Base-by-base conservation (phyloP, 352 stramenopile species). In the Aphanomyces cochlioides region DNA sequence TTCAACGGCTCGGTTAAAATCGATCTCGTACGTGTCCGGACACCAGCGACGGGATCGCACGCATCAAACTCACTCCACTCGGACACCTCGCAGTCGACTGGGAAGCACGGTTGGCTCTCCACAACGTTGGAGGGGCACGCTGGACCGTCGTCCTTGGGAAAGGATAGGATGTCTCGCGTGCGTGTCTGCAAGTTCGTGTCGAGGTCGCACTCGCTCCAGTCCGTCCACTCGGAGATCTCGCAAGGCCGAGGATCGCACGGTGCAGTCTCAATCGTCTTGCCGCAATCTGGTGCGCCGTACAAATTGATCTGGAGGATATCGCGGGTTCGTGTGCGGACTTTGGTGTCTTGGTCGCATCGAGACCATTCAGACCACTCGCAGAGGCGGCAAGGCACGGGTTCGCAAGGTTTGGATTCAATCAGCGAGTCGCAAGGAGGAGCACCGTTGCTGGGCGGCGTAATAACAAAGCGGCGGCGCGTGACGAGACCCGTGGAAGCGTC, bases 161-260 rank as follows among this genome's bases (percentile, higher is more conserved):
- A 77, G 43, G 81, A 71, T 0, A 38, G 69, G 43, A 87, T 68
- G 28, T 59, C 34, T n/a, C 79, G 74, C 1, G 67, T 85, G 0
- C 77, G 79, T 3, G 81, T 77, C 36, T 77, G 77, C 28, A 80
- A 47, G 7, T 78, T 73, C 38, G 84, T 79, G 36, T 84, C 77
- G 17, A 70, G 56, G 34, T 80, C 76, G 47, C 83, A 90, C 6
- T 72, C 4, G 7, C 73, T 76, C 78, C 80, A 90, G 8, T 54
- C 21, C 0, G 56, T 53, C 83, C 83, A 90, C 5, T 66, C 69
- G 15, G 69, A 70, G 1, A 88, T 76, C 2, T 43, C 68, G 21
- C 83, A 89, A 61, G 81, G 82, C 19, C 84, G 73, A 1, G 81
- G 74, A 13, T 89, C 78, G 17, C 81, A 88, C 0, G 79, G 74